Evolutionary conservation across 2,329 filamentous ascomycete species (phyloP).

Genomic region (Alternaria longipes): DNA sequence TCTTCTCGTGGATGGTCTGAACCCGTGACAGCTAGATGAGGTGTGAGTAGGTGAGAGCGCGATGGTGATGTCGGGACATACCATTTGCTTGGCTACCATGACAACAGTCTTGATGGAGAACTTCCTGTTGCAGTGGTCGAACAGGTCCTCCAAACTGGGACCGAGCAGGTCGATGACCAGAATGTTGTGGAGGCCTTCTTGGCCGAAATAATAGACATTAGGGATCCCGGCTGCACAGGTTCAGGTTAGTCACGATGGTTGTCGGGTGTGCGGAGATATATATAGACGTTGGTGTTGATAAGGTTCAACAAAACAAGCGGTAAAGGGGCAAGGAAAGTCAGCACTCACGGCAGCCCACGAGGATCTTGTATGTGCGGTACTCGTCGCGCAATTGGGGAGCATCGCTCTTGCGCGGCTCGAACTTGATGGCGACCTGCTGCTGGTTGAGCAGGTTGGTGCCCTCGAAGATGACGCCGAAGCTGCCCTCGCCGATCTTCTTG

Average conservation of each 20-base stretch:
- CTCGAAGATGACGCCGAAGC: conserved; percentile 98
- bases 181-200: conserved; percentile 98
- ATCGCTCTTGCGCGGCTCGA: conserved; percentile 98
- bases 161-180: conserved; percentile 96
- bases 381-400: conserved; percentile 97
- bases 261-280: neutral
- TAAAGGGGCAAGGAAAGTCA: conserved; percentile 24
- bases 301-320: conserved; percentile 8
- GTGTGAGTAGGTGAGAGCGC: conserved; percentile 17
- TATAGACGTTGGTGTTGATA: conserved; percentile 1
- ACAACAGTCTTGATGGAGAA: conserved; percentile 98
- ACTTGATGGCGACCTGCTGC: conserved; percentile 99
- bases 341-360: conserved; percentile 96
- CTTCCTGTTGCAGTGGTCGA: conserved; percentile 94
- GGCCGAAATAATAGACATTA: conserved; percentile 99
- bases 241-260: conserved; percentile 21
- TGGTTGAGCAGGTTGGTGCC: conserved; percentile 98
- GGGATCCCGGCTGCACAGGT: conserved; percentile 82
- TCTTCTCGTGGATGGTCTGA: conserved; percentile 96
- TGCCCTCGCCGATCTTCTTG: conserved; percentile 99
- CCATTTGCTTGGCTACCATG: conserved; percentile 99
- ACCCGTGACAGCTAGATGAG: conserved; percentile 80
- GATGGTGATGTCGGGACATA: conserved; percentile 53
- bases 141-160: conserved; percentile 93
- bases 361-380: conserved; percentile 98